A percentile compares a stretch with the other conserved stretches of the same genome.
These are phyloP conservation scores for Daldinia loculata DNA, from an alignment of 495 filamentous ascomycete genomes.

Conservation along the genomic window DNA sequence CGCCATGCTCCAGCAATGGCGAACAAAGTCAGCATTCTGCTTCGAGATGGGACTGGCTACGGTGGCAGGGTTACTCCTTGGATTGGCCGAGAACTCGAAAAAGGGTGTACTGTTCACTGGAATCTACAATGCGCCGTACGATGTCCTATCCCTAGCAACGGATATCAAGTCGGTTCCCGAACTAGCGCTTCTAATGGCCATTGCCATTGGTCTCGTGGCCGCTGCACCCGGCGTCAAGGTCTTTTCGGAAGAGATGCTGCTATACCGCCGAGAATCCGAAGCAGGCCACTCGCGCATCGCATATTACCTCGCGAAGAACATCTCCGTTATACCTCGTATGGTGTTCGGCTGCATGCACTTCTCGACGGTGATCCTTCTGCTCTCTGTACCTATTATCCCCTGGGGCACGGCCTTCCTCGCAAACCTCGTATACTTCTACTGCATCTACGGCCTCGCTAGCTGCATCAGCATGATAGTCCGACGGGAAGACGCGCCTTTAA, in stretches of 20 bases:
- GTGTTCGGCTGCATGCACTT: conserved; percentile 63
- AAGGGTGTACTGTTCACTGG: conserved; percentile 63
- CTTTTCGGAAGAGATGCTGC: conserved; percentile 66
- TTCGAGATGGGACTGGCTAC: conserved; percentile 62
- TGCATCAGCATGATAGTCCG: conserved; percentile 58
- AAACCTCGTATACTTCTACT: conserved; percentile 65
- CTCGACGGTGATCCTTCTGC: conserved; percentile 59
- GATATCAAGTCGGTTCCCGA: conserved; percentile 59
- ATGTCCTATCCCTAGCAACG: conserved; percentile 59
- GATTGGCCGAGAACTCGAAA: conserved; percentile 57
- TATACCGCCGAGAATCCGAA: conserved; percentile 61
- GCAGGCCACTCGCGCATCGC: conserved; percentile 63
- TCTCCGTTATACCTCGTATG: conserved; percentile 59
- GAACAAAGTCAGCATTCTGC: conserved; percentile 55
- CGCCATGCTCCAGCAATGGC: conserved; percentile 63
- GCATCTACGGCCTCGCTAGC: conserved; percentile 65
- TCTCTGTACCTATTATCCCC: conserved; percentile 58
- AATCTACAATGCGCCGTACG: conserved; percentile 58
- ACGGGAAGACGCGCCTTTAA: conserved; percentile 58
- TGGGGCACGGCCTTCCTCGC: conserved; percentile 55
- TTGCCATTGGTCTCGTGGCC: conserved; percentile 64
- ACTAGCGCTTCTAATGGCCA: conserved; percentile 57
- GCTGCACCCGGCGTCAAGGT: conserved; percentile 62
- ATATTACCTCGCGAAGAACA: conserved; percentile 65
- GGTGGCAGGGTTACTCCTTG: conserved; percentile 62